Evolutionary conservation across 2,329 filamentous ascomycete genomes (phyloP).

Genomic region (Aureobasidium sp.): DNA sequence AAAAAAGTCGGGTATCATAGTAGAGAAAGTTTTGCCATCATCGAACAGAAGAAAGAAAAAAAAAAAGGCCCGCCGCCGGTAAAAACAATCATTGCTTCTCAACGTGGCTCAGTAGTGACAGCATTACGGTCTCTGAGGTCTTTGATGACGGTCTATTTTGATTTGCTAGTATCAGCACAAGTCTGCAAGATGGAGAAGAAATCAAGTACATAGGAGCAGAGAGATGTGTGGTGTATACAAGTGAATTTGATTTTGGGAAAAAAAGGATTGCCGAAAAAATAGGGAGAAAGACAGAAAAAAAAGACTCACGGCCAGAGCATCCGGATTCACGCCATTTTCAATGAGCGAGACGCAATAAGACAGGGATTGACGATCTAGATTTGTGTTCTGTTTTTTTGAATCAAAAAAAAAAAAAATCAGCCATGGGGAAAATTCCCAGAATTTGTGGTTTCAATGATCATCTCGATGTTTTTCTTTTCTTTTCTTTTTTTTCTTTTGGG

Average conservation of each 20-base stretch:
- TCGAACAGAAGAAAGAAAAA: not conserved
- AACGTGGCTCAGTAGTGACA: not conserved
- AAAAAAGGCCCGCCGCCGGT: not conserved
- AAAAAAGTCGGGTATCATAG: not conserved
- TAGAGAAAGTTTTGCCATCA: not conserved
- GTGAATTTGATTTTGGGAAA: not conserved
- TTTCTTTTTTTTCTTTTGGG: no score
- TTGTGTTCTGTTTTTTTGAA: constrained; percentile 63
- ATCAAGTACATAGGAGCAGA: not conserved
- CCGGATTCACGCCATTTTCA: constrained; percentile 93
- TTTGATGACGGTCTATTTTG: constrained; percentile 39
- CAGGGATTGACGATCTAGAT: constrained; percentile 81
- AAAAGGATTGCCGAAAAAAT: not conserved
- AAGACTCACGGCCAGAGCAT: constrained; percentile 75
- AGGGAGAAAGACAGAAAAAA: not conserved
- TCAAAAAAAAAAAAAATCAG: not conserved
- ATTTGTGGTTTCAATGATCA: no score
- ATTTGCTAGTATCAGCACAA: not conserved
- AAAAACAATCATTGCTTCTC: not conserved
- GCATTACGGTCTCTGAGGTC: constrained; percentile 30
- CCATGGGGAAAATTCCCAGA: no score
- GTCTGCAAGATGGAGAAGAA: not conserved
- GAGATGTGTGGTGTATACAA: not conserved
- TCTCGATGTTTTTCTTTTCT: no score
- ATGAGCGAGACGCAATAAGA: constrained; percentile 96